phyloP scores from a whole-genome alignment of 2,329 filamentous ascomycete genomes.

The Sarocladium brachiariae region DNA sequence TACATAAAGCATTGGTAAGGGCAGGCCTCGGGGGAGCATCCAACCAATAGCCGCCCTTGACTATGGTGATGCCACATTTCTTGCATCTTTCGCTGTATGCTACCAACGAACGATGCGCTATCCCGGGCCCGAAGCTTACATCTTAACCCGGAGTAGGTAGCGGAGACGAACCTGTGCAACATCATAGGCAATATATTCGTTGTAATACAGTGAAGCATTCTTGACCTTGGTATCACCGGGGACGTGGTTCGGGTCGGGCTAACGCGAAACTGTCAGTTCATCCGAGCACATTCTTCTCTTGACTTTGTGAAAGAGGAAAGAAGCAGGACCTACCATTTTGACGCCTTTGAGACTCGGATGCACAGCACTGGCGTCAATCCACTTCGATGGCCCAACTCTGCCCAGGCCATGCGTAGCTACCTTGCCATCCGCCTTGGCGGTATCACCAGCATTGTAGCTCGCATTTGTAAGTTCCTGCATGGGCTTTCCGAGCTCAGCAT shows the following conservation, averaged over 20 bases:
- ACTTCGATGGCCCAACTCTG: slow-evolving; percentile 52
- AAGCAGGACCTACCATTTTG: slow-evolving; percentile 52
- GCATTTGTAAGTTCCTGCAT: slow-evolving; percentile 56
- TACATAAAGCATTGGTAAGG: too few relatives aligned
- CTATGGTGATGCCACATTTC: too few relatives aligned
- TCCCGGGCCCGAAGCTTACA: slow-evolving; percentile 24
- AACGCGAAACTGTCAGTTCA: slow-evolving; percentile 10
- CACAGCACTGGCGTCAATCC: slow-evolving; percentile 69
- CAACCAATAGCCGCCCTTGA: too few relatives aligned
- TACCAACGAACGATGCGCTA: too few relatives aligned
- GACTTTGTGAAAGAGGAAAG: too few relatives aligned
- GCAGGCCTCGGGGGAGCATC: too few relatives aligned
- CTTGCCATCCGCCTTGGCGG: slow-evolving; percentile 52
- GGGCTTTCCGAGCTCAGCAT: slow-evolving; percentile 68
- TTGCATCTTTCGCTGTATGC: too few relatives aligned
- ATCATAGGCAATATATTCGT: slow-evolving; percentile 70
- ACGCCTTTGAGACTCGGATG: slow-evolving; percentile 60
- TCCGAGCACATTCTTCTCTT: too few relatives aligned
- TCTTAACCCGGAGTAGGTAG: slow-evolving; percentile 60
- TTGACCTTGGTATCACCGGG: slow-evolving; percentile 42
- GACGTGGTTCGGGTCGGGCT: slow-evolving; percentile 42
- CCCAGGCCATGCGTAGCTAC: slow-evolving; percentile 68
- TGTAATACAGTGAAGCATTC: slow-evolving; percentile 51
- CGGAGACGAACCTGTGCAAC: slow-evolving; percentile 62
- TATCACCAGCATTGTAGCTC: slow-evolving; percentile 56